Evolutionary conservation across 495 filamentous ascomycete species (phyloP).

Genomic region (Coniosporium apollinis): DNA sequence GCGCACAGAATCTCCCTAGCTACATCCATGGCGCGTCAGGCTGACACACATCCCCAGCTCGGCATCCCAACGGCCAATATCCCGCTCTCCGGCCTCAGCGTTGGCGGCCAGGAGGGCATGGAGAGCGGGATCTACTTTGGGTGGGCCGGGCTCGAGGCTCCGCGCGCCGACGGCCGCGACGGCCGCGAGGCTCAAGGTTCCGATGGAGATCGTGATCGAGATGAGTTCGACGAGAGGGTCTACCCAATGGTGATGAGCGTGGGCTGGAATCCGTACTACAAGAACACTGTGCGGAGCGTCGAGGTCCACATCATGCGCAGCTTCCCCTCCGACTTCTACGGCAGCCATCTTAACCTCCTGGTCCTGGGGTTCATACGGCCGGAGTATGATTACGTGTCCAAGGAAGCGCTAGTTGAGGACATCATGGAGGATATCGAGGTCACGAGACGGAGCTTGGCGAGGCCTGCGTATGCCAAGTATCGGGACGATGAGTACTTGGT

Average conservation of each 20-base stretch:
- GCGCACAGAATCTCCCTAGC: not conserved
- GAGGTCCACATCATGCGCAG: slow-evolving; percentile 82
- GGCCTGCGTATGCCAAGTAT: slow-evolving; percentile 47
- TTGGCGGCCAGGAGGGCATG: slow-evolving; percentile 52
- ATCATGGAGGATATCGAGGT: slow-evolving; percentile 81
- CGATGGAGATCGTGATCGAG: not conserved
- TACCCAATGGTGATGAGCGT: slow-evolving; percentile 88
- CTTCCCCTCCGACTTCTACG: slow-evolving; percentile 72
- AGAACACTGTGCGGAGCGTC: slow-evolving; percentile 64
- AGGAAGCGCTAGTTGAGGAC: slow-evolving; percentile 73
- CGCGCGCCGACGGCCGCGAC: not conserved
- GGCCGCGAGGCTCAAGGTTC: not conserved
- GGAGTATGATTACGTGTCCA: slow-evolving; percentile 71
- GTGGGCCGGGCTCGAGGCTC: slow-evolving; percentile 43
- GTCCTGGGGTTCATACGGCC: slow-evolving; percentile 78
- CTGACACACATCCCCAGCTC: slow-evolving; percentile 32
- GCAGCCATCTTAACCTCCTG: slow-evolving; percentile 52
- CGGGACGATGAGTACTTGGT: slow-evolving; percentile 29
- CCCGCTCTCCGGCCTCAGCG: slow-evolving; percentile 50
- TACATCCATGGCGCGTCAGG: not conserved
- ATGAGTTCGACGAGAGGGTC: no score
- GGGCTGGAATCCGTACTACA: slow-evolving; percentile 92
- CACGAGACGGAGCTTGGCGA: slow-evolving; percentile 50
- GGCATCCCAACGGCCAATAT: slow-evolving; percentile 97
- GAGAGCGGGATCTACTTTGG: slow-evolving; percentile 83